Evolutionary conservation across 73 alveolate genomes (phyloP), one percentile per base, ranked within the genome.

Genomic region (Blepharisma japonicum): DNA sequence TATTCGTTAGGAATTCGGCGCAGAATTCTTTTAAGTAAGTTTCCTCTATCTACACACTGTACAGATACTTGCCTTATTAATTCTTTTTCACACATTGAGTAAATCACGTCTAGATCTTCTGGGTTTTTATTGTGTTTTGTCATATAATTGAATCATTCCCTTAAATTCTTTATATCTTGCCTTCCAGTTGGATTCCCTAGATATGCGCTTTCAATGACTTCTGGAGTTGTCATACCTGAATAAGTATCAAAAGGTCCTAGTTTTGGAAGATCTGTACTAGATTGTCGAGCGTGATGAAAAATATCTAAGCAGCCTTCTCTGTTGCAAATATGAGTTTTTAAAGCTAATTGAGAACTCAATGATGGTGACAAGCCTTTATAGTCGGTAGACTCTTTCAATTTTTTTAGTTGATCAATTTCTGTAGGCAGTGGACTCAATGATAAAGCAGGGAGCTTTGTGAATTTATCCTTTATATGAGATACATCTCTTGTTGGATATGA

Each of bases 41-140:
- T 61, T 61, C 74, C 74, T 61, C 74, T 61, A 18, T 14, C 47
- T 9, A 9, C 46, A 9, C 47, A 61, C n/a, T 61, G 39, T 14
- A 61, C 74, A 20, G 74, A 14, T 14, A 61, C 74, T 61, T 61
- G 74, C 46, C 74, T 61, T 18, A 61, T 8, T 14, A 61, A 11
- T 61, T 61, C 74, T 61, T 39, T 61, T 61, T n/a, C 74, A 5
- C 74, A 61, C 74, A 61, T 61, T 5, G 74, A 14, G 47, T 61
- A 61, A 61, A 61, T 39, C 0, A 61, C 74, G 14, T 61, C 46
- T 9, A 39, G 2, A 25, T 11, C 47, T 5, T 61, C 74, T 61
- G 14, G 47, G 23, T 61, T 39, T 61, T 61, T 39, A 61, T 39
- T 14, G 2, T 61, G 74, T 8, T 39, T 20, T 61, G 2, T 61